Base-by-base conservation (phyloP, 1,139 yeast genomes). In the Pichia sp. region DNA sequence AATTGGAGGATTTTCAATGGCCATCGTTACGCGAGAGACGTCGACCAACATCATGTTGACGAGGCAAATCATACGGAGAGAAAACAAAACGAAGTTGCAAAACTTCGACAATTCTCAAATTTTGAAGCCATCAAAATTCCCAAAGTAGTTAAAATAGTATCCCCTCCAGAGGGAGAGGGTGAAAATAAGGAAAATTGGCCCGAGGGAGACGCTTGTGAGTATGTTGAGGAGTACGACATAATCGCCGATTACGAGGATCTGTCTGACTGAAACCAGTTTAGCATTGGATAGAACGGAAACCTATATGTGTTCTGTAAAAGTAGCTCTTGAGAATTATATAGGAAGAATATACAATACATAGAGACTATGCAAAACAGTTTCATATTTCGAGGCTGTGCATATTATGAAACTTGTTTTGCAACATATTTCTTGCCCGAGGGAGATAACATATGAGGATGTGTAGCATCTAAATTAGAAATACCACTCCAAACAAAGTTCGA, bases 171-270 rank as follows among this genome's bases (percentile, higher is more conserved):
- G 26, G 50, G 30, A 6, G 15, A 15, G n/a, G 10, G 2, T 36
- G 8, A 38, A 32, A 45, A 38, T 4, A 34, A 46, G 32, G 40
- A 46, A 31, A 46, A 46, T 32, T 19, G 36, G 41, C 16, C 16
- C 15, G 42, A 26, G 11, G 8, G 31, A 7, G 8, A 30, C n/a
- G 30, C 10, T 1, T 11, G 13, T 47, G n/a, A 15, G 13, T 49
- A 42, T n/a, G 40, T 43, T 15, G 51, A 60, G 43, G 62, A 57
- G 19, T 57, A 56, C 51, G 58, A 57, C 26, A 59, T 61, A 11
- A 57, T 61, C 49, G 57, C 63, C n/a, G 57, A 58, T 31, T 62
- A 61, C 44, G 51, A 48, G 34, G 41, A 45, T 29, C 45, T 42
- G 45, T 42, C 40, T 36, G 40, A 13, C 11, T 36, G 15, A 13